These are phyloP conservation scores for Tetracladium marchalianum DNA, from an alignment of 495 filamentous ascomycete species.

Conservation along the genomic window DNA sequence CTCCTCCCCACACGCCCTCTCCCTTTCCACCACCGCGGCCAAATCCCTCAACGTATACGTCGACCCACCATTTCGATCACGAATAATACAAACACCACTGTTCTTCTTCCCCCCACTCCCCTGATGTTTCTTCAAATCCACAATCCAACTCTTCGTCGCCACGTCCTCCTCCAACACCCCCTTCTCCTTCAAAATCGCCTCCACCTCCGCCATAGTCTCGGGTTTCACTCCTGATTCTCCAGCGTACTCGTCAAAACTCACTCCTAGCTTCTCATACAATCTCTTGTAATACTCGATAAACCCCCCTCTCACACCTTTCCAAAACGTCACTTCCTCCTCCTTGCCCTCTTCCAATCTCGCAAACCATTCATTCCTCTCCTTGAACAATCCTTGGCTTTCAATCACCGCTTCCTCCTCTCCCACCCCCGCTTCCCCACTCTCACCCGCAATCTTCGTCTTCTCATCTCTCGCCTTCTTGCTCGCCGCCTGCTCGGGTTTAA, in stretches of 20 bases:
- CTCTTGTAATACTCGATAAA: constrained; percentile 54
- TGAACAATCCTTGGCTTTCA: constrained; percentile 41
- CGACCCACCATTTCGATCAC: constrained; percentile 58
- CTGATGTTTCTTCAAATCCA: constrained; percentile 56
- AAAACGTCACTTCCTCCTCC: constrained; percentile 47
- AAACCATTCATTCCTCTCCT: constrained; percentile 54
- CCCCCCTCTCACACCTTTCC: constrained; percentile 56
- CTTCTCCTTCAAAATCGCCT: constrained; percentile 44
- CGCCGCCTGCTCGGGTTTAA: constrained; percentile 39
- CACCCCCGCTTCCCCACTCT: too few species aligned
- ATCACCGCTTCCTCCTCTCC: constrained; percentile 42
- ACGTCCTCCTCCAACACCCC: constrained; percentile 54
- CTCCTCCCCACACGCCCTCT: constrained; percentile 37
- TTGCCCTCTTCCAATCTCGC: constrained; percentile 62
- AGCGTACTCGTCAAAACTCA: constrained; percentile 60
- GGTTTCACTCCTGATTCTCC: constrained; percentile 61
- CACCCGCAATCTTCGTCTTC: constrained; percentile 3
- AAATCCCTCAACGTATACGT: constrained; percentile 68
- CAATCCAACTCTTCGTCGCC: constrained; percentile 44
- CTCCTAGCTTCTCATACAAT: constrained; percentile 56
- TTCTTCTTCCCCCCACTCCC: constrained; percentile 35
- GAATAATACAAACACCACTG: constrained; percentile 57
- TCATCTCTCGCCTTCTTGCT: constrained; percentile 48
- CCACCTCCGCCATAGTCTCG: constrained; percentile 45
- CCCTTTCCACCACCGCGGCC: constrained; percentile 52